A percentile compares a stretch with the other conserved stretches of the same genome.
phyloP scores from a whole-genome alignment of 2,329 filamentous ascomycete genomes.

The Cladosporium sp. region DNA sequence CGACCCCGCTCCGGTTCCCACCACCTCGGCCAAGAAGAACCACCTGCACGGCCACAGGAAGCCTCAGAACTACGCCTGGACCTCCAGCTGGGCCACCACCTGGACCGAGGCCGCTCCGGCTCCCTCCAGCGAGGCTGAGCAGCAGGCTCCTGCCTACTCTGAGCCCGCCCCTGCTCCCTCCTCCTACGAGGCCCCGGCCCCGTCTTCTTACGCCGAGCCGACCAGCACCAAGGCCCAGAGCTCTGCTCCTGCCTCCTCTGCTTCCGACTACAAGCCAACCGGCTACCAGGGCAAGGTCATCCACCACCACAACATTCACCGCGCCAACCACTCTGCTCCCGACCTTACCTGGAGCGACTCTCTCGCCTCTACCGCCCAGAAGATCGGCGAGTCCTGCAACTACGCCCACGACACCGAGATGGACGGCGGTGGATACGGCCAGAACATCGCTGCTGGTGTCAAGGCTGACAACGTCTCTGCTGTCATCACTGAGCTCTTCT shows the following conservation, averaged over 20 bases:
- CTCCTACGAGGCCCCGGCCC: constrained; percentile 7
- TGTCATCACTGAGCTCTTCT: constrained; percentile 80
- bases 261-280: constrained; percentile 15
- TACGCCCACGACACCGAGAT: constrained; percentile 68
- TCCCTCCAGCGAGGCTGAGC: constrained; percentile 16
- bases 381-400: constrained; percentile 62
- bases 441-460: constrained; percentile 80
- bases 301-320: constrained; percentile 81
- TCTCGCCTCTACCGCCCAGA: constrained; percentile 60
- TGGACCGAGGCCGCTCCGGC: constrained; percentile 12
- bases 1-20: constrained; percentile 16
- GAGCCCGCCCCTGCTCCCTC: constrained; percentile 11
- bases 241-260: constrained; percentile 9
- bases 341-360: constrained; percentile 62
- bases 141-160: constrained; percentile 15
- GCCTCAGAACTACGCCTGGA: constrained; percentile 3
- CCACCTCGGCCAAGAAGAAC: constrained; percentile 6
- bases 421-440: constrained; percentile 68
- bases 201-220: constrained; percentile 8
- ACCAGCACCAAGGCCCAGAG: constrained; percentile 7
- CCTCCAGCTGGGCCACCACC: constrained; percentile 8
- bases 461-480: constrained; percentile 55
- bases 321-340: constrained; percentile 70
- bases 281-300: constrained; percentile 45
- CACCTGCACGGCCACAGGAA: constrained; percentile 20